Evolutionary conservation across 2,329 filamentous ascomycete species (phyloP).

Genomic region (Macrophomina phaseolina): DNA sequence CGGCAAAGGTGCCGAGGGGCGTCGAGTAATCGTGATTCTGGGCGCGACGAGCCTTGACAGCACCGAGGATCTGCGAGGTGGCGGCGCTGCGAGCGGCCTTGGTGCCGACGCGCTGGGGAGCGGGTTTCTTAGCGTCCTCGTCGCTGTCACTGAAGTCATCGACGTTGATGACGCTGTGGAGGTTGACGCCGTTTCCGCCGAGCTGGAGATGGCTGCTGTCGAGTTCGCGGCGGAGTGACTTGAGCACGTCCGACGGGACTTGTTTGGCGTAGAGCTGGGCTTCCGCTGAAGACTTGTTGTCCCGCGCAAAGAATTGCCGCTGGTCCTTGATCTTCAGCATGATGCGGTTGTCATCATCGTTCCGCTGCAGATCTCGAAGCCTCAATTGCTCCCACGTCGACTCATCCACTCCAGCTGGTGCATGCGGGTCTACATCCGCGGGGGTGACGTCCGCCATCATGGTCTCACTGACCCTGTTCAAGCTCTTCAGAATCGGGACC

Average conservation of each 20-base stretch:
- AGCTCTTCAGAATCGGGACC: constrained; percentile 83
- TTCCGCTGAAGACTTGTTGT: constrained; percentile 52
- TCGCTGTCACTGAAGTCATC: constrained; percentile 68
- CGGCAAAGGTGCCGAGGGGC: constrained; percentile 35
- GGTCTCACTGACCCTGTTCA: constrained; percentile 92
- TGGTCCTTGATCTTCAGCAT: constrained; percentile 89
- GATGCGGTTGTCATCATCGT: constrained; percentile 76
- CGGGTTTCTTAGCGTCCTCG: constrained; percentile 61
- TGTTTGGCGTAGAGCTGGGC: constrained; percentile 70
- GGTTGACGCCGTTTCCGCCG: constrained; percentile 50
- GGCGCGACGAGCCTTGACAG: constrained; percentile 66
- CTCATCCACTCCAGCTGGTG: constrained; percentile 71
- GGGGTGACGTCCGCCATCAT: constrained; percentile 88
- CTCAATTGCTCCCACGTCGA: constrained; percentile 75
- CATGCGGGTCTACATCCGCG: constrained; percentile 71
- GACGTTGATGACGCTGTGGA: constrained; percentile 70
- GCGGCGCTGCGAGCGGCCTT: constrained; percentile 68
- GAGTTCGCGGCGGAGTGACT: constrained; percentile 68
- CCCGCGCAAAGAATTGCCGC: constrained; percentile 74
- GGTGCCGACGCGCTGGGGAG: constrained; percentile 69
- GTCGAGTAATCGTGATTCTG: constrained; percentile 55
- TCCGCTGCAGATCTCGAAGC: constrained; percentile 79
- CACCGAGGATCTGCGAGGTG: constrained; percentile 69
- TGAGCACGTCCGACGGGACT: constrained; percentile 71
- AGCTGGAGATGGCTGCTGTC: constrained; percentile 44